Conservation (phyloP, 177 flowering plant species). For the Vitis hybrid region DNA sequence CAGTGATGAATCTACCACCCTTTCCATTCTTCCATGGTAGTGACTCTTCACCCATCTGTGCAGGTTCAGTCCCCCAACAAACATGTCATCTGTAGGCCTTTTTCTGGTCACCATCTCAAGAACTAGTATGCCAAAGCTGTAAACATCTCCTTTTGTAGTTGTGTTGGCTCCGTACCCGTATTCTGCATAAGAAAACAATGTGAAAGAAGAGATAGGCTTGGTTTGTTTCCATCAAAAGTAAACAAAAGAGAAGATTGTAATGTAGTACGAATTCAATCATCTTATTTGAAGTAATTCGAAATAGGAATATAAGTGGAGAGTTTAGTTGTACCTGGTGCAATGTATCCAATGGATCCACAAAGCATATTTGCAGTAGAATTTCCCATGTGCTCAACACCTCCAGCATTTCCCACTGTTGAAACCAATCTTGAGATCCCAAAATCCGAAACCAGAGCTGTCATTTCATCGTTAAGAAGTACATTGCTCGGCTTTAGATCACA, state of each 20-base stretch:
- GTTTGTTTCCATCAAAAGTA: too few species aligned
- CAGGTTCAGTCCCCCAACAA: conserved; percentile 33
- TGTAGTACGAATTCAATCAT: background rate
- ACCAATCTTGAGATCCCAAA: conserved; percentile 50
- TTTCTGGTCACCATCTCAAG: conserved; percentile 54
- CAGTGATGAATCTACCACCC: conserved; percentile 36
- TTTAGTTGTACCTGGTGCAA: conserved; percentile 44
- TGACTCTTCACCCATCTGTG: conserved; percentile 47
- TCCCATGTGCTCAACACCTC: conserved; percentile 28
- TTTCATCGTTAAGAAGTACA: conserved; percentile 50
- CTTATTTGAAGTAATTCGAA: background rate
- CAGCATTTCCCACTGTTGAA: conserved; percentile 23
- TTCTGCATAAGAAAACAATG: conserved; percentile 27
- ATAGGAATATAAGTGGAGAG: background rate
- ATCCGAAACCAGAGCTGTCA: conserved; percentile 58
- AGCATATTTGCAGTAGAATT: conserved; percentile 44
- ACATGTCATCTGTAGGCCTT: conserved; percentile 52
- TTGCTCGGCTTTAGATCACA: conserved; percentile 59
- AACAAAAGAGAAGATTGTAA: too few species aligned
- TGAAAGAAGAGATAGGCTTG: background rate
- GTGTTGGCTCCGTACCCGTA: conserved; percentile 43
- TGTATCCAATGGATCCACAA: conserved; percentile 49
- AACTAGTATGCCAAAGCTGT: conserved; percentile 50
- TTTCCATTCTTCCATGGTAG: conserved; percentile 34
- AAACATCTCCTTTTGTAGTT: conserved; percentile 49